Evolutionary conservation across 805 yeast genomes (phyloP), one percentile per base, ranked within the genome.

Genomic region (Candida schatavii): DNA sequence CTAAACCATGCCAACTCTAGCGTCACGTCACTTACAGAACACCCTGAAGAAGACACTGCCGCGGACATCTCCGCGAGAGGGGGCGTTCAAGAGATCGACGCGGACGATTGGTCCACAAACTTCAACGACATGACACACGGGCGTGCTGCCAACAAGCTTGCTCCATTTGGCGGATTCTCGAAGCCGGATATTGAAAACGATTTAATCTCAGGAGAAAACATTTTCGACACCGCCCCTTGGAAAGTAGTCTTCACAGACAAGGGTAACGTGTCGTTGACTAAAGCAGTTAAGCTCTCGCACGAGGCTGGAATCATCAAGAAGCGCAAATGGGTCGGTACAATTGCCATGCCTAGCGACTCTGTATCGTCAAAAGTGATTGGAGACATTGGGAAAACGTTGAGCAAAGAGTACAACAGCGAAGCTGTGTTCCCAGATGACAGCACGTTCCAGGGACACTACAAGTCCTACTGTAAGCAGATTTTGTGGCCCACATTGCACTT

Each of bases 401-500:
- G 52, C 21, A 55, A 59, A 1, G 76, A 80, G 2, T 83, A 78
- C 57, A 56, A 77, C 43, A 78, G 83, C 31, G 76, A 74, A 44
- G 80, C 88, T 0, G 86, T 89, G 2, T 80, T 78, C 45, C 81
- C 91, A 2, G 78, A 78, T 49, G 98, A 93, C 61, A 64, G 78
- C 23, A 81, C 88, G 1, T 88, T 88, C 52, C 85, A 85, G 55
- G 97, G 97, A 17, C 96, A 90, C 57, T 93, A 93, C 62, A 81
- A 80, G 44, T 86, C 88, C 40, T 93, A 85, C 61, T 91, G 97
- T 62, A 93, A 93, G 62, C 95, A 90, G 55, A 87, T 93, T 30
- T 68, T 93, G 46, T 93, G 98, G 98, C 99, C 99, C 25, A 88
- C 97, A 2, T 74, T 93, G 48, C 83, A 79, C 52, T 93, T 93